Evolutionary conservation across 345 rosid species (phyloP), one percentile per base, ranked within the genome.

Genomic region (Populus davidiana): DNA sequence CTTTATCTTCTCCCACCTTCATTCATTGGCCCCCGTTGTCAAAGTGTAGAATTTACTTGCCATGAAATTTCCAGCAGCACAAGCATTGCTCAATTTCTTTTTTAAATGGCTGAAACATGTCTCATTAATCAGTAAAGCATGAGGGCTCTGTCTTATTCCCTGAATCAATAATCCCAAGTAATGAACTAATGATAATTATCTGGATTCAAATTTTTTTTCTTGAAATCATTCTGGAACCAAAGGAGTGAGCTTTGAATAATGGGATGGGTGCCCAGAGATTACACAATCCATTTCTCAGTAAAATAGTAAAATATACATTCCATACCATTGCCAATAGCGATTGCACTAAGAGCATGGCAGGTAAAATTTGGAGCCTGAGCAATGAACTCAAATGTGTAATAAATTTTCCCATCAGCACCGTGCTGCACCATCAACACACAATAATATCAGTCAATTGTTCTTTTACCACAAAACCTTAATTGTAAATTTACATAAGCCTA

Each of bases 1-100:
- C 85, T 93, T 92, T 96, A 95, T 90, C 85, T 95, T 95, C 66
- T 69, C 94, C 97, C 98, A 93, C 78, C 97, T 90, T 84, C 98
- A 89, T 71, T 95, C 93, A 20, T 95, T 95, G 1, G 98, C 93
- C 2, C 97, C 97, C 0, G 96, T 92, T 12, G 98, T 91, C 90
- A 95, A 70, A 13, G 94, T 92, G 81, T 89, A 93, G 80, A 95
- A 92, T 75, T 90, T 93, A 13, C 97, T 97, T 92, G 89, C 83
- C 79, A 80, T 16, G 44, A 10, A 13, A 39, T 41, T 29, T 47
- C 29, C 41, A 67, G 71, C 36, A 73, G 38, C 49, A 56, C 5
- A 49, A 43, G 33, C 18, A 43, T 14, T 25, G 17, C 8, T 25
- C 54, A 33, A 35, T 20, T 36, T 70, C 44, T 44, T 70, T 41